These are phyloP conservation scores for Xylariales sp. DNA, from an alignment of 2,329 filamentous ascomycete genomes.

Conservation along the genomic window DNA sequence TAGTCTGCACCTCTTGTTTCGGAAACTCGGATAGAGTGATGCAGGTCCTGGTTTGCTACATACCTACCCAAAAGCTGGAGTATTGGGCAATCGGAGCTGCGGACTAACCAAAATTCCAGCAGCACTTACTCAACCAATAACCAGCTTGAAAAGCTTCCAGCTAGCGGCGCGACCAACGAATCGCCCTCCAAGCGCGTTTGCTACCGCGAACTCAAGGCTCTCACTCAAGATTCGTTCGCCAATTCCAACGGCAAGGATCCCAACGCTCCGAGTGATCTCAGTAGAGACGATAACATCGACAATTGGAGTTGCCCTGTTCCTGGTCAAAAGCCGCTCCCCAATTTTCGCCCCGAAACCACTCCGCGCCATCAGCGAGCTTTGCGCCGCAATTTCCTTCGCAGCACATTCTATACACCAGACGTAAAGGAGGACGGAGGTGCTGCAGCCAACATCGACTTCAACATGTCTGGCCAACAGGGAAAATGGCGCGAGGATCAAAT, in stretches of 20 bases:
- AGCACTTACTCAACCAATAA: not conserved
- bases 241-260: no score
- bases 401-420: not conserved
- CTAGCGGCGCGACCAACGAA: constrained; percentile 2
- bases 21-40: no score
- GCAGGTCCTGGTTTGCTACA: no score
- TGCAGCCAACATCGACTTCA: constrained; percentile 9
- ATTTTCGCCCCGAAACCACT: constrained; percentile 4
- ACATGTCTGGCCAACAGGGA: constrained; percentile 51
- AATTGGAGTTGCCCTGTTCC: not conserved
- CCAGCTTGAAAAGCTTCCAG: not conserved
- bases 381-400: constrained; percentile 7
- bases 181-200: not conserved
- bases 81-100: not conserved
- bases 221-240: no score
- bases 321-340: not conserved
- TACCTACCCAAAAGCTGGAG: no score
- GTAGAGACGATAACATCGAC: not conserved
- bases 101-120: constrained; percentile 6
- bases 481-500: constrained; percentile 64
- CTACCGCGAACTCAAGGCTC: not conserved
- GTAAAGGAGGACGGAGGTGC: not conserved
- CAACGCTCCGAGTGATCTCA: not conserved
- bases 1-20: no score
- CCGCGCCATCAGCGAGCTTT: constrained; percentile 13